Evolutionary conservation across 306 rosid species (phyloP), one percentile per base, ranked within the genome.

Genomic region (Vicia faba): DNA sequence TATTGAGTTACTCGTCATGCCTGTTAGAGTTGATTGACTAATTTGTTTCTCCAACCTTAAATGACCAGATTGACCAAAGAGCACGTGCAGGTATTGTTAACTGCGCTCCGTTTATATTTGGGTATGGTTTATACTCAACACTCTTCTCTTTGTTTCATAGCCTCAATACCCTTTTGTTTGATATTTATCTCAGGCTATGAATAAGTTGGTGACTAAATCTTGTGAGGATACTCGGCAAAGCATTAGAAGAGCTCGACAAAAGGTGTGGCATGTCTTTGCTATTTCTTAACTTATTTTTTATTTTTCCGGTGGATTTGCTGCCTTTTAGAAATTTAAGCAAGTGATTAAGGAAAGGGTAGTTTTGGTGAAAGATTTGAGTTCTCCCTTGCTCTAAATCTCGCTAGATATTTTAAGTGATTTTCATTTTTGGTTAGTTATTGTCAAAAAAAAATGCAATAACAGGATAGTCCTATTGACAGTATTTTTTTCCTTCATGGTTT

Each of bases 181-280:
- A 49, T 53, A 67, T 74, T 60, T 68, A 18, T 67, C 70, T 53
- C 70, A 89, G 99, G 96, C 96, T 41, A 78, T 93, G 63, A 82
- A 75, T 81, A 88, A 90, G 79, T 50, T 93, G 81, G 86, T 85
- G 71, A 69, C 87, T 73, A 93, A 93, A 84, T 86, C 88, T 28
- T 85, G 91, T 63, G 97, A 93, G 77, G 97, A 93, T 80, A 72
- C 93, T 75, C 81, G 86, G 8, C 96, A 82, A 82, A 93, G 97
- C 61, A 83, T 90, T 71, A 78, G 99, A 82, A 81, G 95, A 78
- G 95, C 89, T 64, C 83, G 99, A 45, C 99, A 93, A 81, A 90
- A 84, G 99, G 99, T 93, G 65, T 60, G 16, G 51, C 51, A 23
- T 68, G 61, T 40, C 66, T 60, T 40, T 59, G 49, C 63, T 72